phyloP scores from a whole-genome alignment of 306 rosid genomes.

The Rubus idaeus region DNA sequence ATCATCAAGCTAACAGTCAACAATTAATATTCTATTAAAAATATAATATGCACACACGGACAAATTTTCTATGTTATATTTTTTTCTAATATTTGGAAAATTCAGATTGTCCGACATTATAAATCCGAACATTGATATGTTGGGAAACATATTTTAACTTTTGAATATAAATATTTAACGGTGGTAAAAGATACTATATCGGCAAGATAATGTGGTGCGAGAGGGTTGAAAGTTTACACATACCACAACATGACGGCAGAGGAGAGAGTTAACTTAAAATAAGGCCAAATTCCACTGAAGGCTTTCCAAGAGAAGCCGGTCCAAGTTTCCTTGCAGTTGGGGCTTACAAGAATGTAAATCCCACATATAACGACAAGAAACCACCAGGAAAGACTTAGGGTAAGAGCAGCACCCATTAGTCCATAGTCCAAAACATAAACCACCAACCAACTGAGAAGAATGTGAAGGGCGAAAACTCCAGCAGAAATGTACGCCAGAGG shows the following conservation, averaged over 20 bases:
- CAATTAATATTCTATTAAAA: neutral
- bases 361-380: slow-evolving; percentile 51
- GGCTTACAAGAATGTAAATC: slow-evolving; percentile 59
- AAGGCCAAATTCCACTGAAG: slow-evolving; percentile 70
- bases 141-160: too few relatives aligned
- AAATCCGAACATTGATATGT: too few relatives aligned
- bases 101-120: too few relatives aligned
- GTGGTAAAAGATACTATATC: neutral
- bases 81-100: too few relatives aligned
- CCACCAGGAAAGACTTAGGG: slow-evolving; percentile 77
- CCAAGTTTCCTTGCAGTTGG: slow-evolving; percentile 73
- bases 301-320: slow-evolving; percentile 60
- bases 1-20: neutral
- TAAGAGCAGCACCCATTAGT: slow-evolving; percentile 60
- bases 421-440: slow-evolving; percentile 51
- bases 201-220: neutral
- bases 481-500: slow-evolving; percentile 66
- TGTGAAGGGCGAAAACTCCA: slow-evolving; percentile 58
- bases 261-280: slow-evolving; percentile 61
- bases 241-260: slow-evolving; percentile 74
- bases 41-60: neutral
- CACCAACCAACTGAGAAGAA: slow-evolving; percentile 55
- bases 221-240: slow-evolving; percentile 2
- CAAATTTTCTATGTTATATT: too few relatives aligned
- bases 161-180: neutral